Base-by-base conservation (phyloP, 2,329 filamentous ascomycete genomes). In the Ceratocystis smalleyi region DNA sequence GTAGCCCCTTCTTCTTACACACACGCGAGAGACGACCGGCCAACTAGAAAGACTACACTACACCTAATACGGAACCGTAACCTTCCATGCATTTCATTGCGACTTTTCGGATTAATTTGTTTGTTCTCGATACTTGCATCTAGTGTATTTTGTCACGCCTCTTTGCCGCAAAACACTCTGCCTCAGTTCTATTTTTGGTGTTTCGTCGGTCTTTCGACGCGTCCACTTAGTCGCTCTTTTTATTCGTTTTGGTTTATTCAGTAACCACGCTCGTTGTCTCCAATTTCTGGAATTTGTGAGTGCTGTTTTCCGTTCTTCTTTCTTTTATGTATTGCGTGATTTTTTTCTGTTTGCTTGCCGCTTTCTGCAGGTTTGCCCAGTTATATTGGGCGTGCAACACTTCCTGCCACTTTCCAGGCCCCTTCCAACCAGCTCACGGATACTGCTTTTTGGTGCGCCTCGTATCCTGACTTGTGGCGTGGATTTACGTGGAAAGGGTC, bases 211-310 rank as follows among this genome's bases (percentile, higher is more conserved):
- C 7, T 24, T 27, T 17, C 51, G 51, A 55, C 51, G 27, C 51
- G 22, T 55, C 5, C 43, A 10, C 24, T 19, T 17, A 35, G 24
- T 61, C 43, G 59, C 59, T 61, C 59, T 61, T 61, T 61, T 61
- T 22, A 47, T 27, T 49, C 35, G 30, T 61, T 19, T 47, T 61
- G 24, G 17, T 27, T 61, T 61, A 45, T 61, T 30, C 7, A 15
- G 32, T 27, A 43, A 17, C 45, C 57, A 64, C 43, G 45, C 22
- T 49, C 57, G 47, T 32, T 54, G 22, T 22, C 15, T 54, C 32
- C 55, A 61, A n/a, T 60, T 47, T 61, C 51, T 61, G 59, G 59
- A 61, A 61, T 49, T 61, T 61, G 59, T 61, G 24, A 61, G 59
- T 61, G 7, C 15, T 19, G 1, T 22, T 30, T 47, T 27, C 3